Base-by-base conservation (phyloP, 148 eudicot species). In the Amaranthus hypochondriacus region DNA sequence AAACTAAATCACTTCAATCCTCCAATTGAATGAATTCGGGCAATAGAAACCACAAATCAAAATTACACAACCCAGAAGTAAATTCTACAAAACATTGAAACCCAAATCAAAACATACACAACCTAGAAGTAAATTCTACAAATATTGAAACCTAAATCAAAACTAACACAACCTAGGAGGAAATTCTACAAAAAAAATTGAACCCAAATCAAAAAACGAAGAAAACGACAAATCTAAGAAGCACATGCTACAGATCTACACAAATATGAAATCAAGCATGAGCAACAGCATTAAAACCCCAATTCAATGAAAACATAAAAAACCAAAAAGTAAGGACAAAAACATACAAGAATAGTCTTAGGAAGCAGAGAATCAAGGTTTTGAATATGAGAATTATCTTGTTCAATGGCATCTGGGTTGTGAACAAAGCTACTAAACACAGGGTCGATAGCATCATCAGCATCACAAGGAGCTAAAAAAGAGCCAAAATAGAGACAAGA, bases 331-430 rank as follows among this genome's bases (percentile, higher is more conserved):
- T 4, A 9, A 3, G 7, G 39, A 48, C 9, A 60, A 4, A 48
- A 9, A 75, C 88, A 60, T 77, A 90, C 92, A 49, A 87, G 96
- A 56, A 88, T 71, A 73, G 71, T 83, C 73, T 79, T 84, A n/a
- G 86, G 85, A 14, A 88, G 81, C 46, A 78, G 73, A 61, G 81
- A 80, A 76, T 80, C 87, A 50, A 63, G 79, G 62, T 86, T 76
- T 7, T 77, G 86, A 57, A 81, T 81, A 56, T 82, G 82, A 4
- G 71, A 69, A 64, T 68, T 13, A 3, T 73, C 71, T 28, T 28
- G 39, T 47, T 71, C 80, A 12, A 69, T 70, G 48, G 69, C 76
- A 54, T 84, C 81, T 9, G 71, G 72, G 9, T 72, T 73, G 10
- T 59, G 60, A 56, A 73, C 72, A 46, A 78, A 69, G 57, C 83